Percentiles rank a stretch among this genome's conserved stretches.
Conservation (phyloP, 345 rosid genomes). For the Anastatica hierochuntica region DNA sequence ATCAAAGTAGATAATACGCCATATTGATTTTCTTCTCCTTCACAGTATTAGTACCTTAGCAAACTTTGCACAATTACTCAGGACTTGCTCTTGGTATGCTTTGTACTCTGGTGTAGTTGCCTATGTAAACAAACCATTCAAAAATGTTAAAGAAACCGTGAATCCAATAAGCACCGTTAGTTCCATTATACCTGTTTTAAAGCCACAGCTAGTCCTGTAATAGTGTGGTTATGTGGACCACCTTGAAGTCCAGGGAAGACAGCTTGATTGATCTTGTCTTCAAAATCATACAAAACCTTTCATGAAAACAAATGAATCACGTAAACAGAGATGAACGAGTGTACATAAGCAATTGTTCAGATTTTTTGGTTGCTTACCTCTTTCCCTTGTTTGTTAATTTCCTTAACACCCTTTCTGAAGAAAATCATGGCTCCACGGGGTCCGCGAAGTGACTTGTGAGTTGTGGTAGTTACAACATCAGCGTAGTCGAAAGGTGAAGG, state of each 20-base stretch:
- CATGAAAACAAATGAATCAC: background rate
- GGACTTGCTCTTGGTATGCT: conserved; percentile 89
- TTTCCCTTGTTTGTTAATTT: conserved; percentile 74
- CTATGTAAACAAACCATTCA: conserved; percentile 32
- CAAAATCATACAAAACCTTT: conserved; percentile 80
- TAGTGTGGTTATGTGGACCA: conserved; percentile 96
- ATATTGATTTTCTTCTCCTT: too few species aligned
- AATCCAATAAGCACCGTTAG: background rate
- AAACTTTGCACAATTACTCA: conserved; percentile 61
- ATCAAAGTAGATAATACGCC: background rate
- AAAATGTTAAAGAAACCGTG: conserved; percentile 3
- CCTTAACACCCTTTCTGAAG: conserved; percentile 88
- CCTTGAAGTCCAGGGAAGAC: conserved; percentile 98
- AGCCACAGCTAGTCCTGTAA: conserved; percentile 85
- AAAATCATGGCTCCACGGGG: conserved; percentile 99
- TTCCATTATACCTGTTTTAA: conserved; percentile 54
- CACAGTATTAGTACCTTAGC: conserved; percentile 29
- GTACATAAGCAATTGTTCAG: too few species aligned
- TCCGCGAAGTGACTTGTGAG: conserved; percentile 97
- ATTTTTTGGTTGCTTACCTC: conserved; percentile 35
- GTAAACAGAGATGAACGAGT: too few species aligned
- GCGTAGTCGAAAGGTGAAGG: conserved; percentile 97
- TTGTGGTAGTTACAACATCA: conserved; percentile 90
- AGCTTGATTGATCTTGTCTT: conserved; percentile 81
- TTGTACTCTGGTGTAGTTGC: conserved; percentile 72